phyloP scores from a whole-genome alignment of 2,329 filamentous ascomycete species.

The Cytospora paraplurivora region DNA sequence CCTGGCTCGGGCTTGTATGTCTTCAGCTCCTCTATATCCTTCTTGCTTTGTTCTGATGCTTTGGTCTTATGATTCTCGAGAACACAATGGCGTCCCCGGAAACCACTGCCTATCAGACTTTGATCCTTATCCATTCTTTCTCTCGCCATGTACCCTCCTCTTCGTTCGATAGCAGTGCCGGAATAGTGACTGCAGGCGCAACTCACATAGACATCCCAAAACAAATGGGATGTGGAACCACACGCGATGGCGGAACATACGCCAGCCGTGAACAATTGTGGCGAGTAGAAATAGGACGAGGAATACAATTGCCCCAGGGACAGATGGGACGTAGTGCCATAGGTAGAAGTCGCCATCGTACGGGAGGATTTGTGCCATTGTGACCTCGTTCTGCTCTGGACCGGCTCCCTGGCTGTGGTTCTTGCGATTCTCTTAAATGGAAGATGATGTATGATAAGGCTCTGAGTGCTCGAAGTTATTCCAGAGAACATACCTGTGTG shows the following conservation, averaged over 20 bases:
- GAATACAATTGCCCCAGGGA: slow-evolving; percentile 48
- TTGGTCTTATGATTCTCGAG: too few species aligned
- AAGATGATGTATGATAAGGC: too few species aligned
- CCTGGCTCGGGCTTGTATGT: too few species aligned
- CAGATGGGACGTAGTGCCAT: slow-evolving; percentile 43
- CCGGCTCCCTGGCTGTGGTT: neutral
- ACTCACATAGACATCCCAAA: slow-evolving; percentile 51
- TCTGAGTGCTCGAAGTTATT: neutral
- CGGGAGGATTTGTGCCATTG: slow-evolving; percentile 38
- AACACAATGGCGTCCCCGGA: too few species aligned
- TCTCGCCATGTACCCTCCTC: too few species aligned
- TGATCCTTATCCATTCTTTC: too few species aligned
- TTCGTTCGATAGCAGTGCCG: too few species aligned
- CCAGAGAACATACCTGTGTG: neutral
- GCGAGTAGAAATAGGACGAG: slow-evolving; percentile 44
- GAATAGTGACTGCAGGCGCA: neutral
- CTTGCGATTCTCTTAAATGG: neutral
- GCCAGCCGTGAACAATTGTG: slow-evolving; percentile 44
- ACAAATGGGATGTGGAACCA: slow-evolving; percentile 55
- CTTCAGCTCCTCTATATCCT: too few species aligned
- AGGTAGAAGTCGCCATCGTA: slow-evolving; percentile 39
- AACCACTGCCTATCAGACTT: too few species aligned
- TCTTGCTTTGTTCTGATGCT: too few species aligned
- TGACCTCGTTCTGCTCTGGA: neutral
- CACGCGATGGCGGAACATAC: slow-evolving; percentile 46